Evolutionary conservation across 176 grass and related monocot genomes (phyloP), one percentile per base, ranked within the genome.

Genomic region (Carex parvula): DNA sequence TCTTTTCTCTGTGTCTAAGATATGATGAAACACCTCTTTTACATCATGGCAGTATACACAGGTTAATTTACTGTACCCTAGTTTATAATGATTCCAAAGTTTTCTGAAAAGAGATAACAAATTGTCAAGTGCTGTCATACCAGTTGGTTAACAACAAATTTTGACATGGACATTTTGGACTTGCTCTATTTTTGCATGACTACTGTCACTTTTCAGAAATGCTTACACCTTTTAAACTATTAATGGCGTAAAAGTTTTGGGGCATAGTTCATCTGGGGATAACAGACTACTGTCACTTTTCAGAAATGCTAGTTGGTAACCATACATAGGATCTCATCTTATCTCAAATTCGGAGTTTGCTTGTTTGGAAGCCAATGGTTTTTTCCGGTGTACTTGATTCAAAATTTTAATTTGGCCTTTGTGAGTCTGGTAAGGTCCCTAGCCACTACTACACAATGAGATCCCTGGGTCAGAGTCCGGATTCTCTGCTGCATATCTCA

Each of bases 331-430:
- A 35, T 68, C 64, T 68, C 29, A 35, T 32, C 64, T 35, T 68
- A 26, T 68, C 64, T 71, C 15, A 42, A 71, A 46, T 46, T 71
- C 18, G 37, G 68, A 71, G 37, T 71, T 44, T 42, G 16, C 2
- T 46, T 71, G 68, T 71, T 71, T 71, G 37, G 2, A 46, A 71
- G 68, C 68, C 37, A 41, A 46, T 71, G 68, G 68, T 71, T 71
- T 71, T 71, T 44, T 71, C 17, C 16, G 46, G 68, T 71, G 68
- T 71, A 44, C 68, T 21, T 22, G 24, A 71, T 71, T 71, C 41
- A 44, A 71, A 48, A 50, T 11, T 11, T 50, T 50, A 11, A 50
- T 50, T 50, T 50, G 46, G 46, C 0, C 46, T 50, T 29, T 64
- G 13, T 30, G 22, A 24, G 11, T 26, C 21, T 64, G 21, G 10